phyloP scores from a whole-genome alignment of 495 filamentous ascomycete genomes.

The Hypoxylon subgilvum region DNA sequence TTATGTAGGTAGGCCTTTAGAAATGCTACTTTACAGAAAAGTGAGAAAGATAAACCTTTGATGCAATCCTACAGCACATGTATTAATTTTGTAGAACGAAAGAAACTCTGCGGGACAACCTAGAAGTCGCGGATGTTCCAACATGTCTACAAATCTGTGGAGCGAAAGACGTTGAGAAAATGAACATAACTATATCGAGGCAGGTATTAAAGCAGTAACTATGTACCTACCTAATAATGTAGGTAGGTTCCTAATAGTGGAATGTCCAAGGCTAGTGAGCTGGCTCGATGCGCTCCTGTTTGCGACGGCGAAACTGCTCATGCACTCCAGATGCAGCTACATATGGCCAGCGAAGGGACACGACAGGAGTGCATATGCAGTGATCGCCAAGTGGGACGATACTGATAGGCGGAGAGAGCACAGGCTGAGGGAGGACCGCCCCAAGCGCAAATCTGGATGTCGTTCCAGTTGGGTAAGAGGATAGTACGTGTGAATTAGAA shows the following conservation, averaged over 20 bases:
- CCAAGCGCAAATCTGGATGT: constrained; percentile 18
- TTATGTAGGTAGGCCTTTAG: no score
- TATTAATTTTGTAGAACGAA: no score
- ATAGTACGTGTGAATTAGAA: constrained; percentile 21
- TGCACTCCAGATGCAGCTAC: constrained; percentile 45
- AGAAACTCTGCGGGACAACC: no score
- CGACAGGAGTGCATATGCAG: constrained; percentile 48
- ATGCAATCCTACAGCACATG: no score
- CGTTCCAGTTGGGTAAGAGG: constrained; percentile 18
- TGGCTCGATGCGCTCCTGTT: constrained; percentile 23
- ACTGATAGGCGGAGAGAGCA: constrained; percentile 23
- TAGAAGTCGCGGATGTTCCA: constrained; percentile 28
- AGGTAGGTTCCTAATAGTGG: no score
- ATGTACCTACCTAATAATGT: no score
- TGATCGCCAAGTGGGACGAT: constrained; percentile 40
- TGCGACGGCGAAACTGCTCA: constrained; percentile 32
- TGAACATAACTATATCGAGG: no score
- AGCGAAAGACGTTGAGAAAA: constrained; percentile 14
- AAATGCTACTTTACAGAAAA: no score
- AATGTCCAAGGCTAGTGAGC: constrained; percentile 16
- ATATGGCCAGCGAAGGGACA: constrained; percentile 45
- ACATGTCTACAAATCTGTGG: constrained; percentile 24
- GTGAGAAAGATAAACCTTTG: no score
- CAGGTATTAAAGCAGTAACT: no score
- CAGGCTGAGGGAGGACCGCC: constrained; percentile 15